These are phyloP conservation scores for Irpex rosettiformis DNA, from an alignment of 1,284 basidiomycete genomes.

Conservation along the genomic window DNA sequence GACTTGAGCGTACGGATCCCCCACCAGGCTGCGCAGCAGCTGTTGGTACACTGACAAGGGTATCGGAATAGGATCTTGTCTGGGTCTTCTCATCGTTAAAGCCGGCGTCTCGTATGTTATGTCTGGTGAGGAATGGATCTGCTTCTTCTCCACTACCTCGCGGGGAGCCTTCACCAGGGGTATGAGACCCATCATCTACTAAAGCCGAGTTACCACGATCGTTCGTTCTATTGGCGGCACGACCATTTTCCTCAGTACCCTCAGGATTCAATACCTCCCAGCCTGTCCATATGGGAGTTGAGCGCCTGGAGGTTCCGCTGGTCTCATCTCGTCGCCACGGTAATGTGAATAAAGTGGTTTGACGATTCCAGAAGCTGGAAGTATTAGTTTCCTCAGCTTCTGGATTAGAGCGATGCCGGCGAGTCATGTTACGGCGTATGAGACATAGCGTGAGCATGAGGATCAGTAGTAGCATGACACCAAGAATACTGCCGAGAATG, in stretches of 20 bases:
- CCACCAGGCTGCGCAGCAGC: conserved; percentile 21
- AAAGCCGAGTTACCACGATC: conserved; percentile 14
- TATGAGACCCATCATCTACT: conserved; percentile 18
- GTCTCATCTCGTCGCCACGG: conserved; percentile 10
- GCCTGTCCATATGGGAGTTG: conserved; percentile 49
- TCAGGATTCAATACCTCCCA: conserved; percentile 44
- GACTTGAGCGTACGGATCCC: conserved; percentile 16
- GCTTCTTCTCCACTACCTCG: conserved; percentile 63
- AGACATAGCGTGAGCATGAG: conserved; percentile 48
- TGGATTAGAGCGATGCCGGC: conserved; percentile 21
- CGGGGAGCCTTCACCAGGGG: conserved; percentile 60
- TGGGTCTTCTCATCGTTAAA: conserved; percentile 23
- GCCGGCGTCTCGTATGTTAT: conserved; percentile 21
- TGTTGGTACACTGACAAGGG: conserved; percentile 26
- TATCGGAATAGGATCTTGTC: conserved; percentile 26
- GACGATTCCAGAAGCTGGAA: conserved; percentile 30
- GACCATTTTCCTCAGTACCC: conserved; percentile 24
- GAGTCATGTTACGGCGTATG: conserved; percentile 39
- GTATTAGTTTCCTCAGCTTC: conserved; percentile 11
- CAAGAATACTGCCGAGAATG: conserved; percentile 35
- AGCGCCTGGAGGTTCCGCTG: conserved; percentile 13
- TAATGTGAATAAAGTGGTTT: conserved; percentile 23
- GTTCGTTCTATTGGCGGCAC: conserved; percentile 3
- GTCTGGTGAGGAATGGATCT: conserved; percentile 52
- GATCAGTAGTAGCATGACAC: conserved; percentile 42